Evolutionary conservation across 176 grass and related monocot species (phyloP).

Genomic region (Puccinellia tenuiflora): DNA sequence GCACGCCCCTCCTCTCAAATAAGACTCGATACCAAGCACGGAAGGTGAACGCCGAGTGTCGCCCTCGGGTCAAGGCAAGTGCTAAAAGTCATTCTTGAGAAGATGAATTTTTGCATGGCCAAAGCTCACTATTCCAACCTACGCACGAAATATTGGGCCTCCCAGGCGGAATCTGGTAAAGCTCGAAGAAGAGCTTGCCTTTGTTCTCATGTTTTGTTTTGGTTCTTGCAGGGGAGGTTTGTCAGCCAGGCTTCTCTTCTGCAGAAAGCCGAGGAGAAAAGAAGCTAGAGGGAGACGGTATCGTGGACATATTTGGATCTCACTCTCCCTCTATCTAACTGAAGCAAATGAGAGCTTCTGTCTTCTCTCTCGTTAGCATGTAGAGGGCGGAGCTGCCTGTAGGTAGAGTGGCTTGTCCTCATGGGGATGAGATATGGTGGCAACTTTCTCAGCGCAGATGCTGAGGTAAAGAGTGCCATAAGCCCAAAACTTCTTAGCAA

Average conservation of each 20-base stretch:
- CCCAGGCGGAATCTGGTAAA: not conserved
- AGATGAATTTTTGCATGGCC: not conserved
- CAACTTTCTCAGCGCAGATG: constrained; percentile 7
- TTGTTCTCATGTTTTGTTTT: constrained; percentile 12
- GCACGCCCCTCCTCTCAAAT: constrained; percentile 59
- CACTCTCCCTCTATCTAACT: not conserved
- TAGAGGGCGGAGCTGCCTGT: constrained; percentile 34
- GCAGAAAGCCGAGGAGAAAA: constrained; percentile 40
- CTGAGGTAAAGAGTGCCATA: not conserved
- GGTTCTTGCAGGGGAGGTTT: constrained; percentile 68
- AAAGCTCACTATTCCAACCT: not conserved
- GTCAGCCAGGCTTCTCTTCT: constrained; percentile 67
- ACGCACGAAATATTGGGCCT: not conserved
- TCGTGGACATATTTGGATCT: constrained; percentile 7
- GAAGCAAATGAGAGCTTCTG: constrained; percentile 17
- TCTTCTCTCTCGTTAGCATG: constrained; percentile 13
- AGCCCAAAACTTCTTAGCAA: not conserved
- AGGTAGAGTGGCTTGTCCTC: constrained; percentile 28
- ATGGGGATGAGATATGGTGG: constrained; percentile 7
- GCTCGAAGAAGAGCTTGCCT: not conserved
- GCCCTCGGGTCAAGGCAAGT: constrained; percentile 93
- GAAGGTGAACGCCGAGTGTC: constrained; percentile 53
- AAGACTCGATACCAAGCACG: constrained; percentile 70
- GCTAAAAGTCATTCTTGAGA: constrained; percentile 5
- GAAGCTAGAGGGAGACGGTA: constrained; percentile 22